Evolutionary conservation across 495 filamentous ascomycete species (phyloP).

Genomic region (Hypomontagnella submonticulosa): DNA sequence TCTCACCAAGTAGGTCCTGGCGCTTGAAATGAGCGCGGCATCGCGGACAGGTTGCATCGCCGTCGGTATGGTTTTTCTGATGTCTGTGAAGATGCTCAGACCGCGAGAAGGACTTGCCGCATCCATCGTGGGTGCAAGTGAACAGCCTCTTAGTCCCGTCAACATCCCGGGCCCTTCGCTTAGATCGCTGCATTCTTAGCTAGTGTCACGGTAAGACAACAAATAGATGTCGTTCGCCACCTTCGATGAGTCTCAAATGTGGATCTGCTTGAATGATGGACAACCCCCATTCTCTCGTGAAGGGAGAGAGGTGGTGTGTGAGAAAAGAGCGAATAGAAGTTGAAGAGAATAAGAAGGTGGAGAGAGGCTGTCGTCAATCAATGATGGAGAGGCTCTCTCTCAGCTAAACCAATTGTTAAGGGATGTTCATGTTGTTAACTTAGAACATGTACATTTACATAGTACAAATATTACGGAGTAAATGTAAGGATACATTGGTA

Average conservation of each 20-base stretch:
- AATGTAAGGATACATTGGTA: too few relatives aligned
- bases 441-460: neutral
- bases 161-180: conserved; percentile 26
- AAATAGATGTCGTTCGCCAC: conserved; percentile 35
- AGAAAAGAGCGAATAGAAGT: neutral
- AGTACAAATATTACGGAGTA: conserved; percentile 16
- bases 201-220: conserved; percentile 2
- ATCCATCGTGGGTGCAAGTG: conserved; percentile 53
- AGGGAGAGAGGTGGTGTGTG: conserved; percentile 8
- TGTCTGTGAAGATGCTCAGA: conserved; percentile 70
- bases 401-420: conserved; percentile 8
- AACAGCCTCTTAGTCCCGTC: conserved; percentile 21
- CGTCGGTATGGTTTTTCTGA: conserved; percentile 66
- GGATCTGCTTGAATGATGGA: conserved; percentile 19
- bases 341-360: too few relatives aligned
- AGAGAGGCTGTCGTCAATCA: neutral
- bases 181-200: conserved; percentile 39
- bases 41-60: conserved; percentile 64
- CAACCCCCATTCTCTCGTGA: conserved; percentile 37
- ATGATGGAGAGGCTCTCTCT: neutral
- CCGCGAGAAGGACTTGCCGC: conserved; percentile 66
- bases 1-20: conserved; percentile 64
- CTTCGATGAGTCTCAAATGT: conserved; percentile 35
- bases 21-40: conserved; percentile 69
- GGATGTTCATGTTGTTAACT: neutral